A percentile compares a stretch with the other conserved stretches of the same genome.
These are phyloP conservation scores for Trypanosoma scelopori DNA, from an alignment of 208 protist species.

Conservation along the genomic window DNA sequence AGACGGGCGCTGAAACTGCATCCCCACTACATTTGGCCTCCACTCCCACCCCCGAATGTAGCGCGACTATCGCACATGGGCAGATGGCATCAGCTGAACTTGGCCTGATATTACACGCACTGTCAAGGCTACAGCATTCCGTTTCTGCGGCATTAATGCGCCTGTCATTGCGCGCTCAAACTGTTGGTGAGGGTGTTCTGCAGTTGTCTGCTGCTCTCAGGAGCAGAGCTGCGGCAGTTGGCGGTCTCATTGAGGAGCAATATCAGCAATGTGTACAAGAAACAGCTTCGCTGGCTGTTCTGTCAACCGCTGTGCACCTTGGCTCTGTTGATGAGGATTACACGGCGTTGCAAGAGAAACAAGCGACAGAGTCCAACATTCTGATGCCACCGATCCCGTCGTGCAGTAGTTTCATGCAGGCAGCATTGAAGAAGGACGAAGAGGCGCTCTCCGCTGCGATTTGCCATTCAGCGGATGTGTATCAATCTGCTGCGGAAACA, in stretches of 20 bases:
- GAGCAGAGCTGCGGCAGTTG: background rate
- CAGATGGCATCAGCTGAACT: background rate
- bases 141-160: background rate
- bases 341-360: background rate
- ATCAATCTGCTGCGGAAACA: slow-evolving; percentile 5
- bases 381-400: background rate
- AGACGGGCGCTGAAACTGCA: background rate
- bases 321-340: background rate
- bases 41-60: too few species aligned
- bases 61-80: background rate
- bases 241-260: background rate
- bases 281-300: background rate
- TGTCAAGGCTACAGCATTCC: slow-evolving; percentile 1
- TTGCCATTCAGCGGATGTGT: background rate
- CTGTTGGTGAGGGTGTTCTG: background rate
- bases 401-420: background rate
- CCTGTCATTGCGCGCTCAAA: slow-evolving; percentile 4
- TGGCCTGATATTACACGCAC: background rate
- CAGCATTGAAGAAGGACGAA: background rate
- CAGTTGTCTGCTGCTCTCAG: background rate
- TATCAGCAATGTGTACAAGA: background rate
- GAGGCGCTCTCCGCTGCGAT: background rate
- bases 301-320: slow-evolving; percentile 6
- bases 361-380: background rate
- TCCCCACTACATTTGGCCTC: background rate